Base-by-base conservation (phyloP, 2,329 filamentous ascomycete species). In the Exophiala spinifera region DNA sequence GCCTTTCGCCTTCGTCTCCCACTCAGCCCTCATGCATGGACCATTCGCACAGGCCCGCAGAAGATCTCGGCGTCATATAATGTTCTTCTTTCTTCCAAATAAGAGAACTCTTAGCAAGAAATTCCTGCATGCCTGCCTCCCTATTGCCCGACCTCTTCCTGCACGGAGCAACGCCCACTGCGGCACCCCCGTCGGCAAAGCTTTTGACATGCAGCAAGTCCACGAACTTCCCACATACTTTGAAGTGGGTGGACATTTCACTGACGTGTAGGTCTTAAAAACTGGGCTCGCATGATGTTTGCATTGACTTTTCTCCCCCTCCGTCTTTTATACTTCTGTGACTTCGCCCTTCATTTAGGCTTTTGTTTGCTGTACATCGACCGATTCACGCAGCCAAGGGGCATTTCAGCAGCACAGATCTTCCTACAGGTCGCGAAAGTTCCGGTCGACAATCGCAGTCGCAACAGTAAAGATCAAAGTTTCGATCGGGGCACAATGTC, bases 141-240 rank as follows among this genome's bases (percentile, higher is more conserved):
- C 28, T 31, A 44, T 44, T 44, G 23, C 19, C 42, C 20, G n/a
- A 7, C 23, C 42, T 44, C 20, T 25, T 23, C 13, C 21, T 11
- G 3, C 15, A 42, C 8, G 39, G 39, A 6, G 39, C 39, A 42
- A n/a, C n/a, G n/a, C n/a, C n/a, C n/a, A n/a, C n/a, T n/a, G n/a
- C n/a, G n/a, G n/a, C 21, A 11, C 23, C 42, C 14, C 20, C 23
- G n/a, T 15, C 10, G 42, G 20, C 14, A 44, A 20, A 25, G 10
- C 21, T 28, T 14, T 13, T 44, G 42, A 14, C 42, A 28, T 23
- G 20, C 19, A 2, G 25, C 25, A n/a, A n/a, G n/a, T n/a, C 25
- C 42, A 44, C 28, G 3, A 44, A n/a, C n/a, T n/a, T n/a, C n/a
- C n/a, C 10, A 44, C 42, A 31, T 44, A 44, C 42, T 44, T 44